phyloP scores from a whole-genome alignment of 225 moss, liverwort and hornwort genomes.

The Straminergon stramineum region DNA sequence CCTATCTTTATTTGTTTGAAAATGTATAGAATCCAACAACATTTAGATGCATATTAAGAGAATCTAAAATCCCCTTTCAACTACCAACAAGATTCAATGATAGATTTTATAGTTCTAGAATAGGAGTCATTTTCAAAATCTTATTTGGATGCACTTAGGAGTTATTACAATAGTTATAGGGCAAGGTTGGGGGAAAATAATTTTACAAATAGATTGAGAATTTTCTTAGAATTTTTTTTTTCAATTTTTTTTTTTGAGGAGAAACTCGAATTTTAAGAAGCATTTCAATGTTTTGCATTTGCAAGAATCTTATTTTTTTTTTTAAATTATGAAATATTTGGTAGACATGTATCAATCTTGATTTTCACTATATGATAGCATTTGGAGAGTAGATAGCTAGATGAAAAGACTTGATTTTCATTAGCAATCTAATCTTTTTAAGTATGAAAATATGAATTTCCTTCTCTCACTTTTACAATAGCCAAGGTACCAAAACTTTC shows the following conservation, averaged over 20 bases:
- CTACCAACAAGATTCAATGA: neutral
- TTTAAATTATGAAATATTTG: accelerated
- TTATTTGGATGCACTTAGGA: neutral
- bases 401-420: neutral
- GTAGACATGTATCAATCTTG: neutral
- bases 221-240: neutral
- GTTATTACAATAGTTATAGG: neutral
- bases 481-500: neutral
- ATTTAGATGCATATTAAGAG: neutral
- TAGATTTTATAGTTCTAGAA: neutral
- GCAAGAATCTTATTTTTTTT: accelerated
- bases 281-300: accelerated
- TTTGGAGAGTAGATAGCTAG: neutral
- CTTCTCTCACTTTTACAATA: accelerated
- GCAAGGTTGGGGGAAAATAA: accelerated
- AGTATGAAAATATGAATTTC: accelerated
- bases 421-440: neutral
- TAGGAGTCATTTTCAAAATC: neutral
- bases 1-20: no score
- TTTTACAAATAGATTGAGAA: neutral
- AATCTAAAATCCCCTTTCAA: neutral
- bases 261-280: neutral
- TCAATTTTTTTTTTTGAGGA: neutral
- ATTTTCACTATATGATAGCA: accelerated
- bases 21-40: neutral